Base-by-base conservation (phyloP, 768 basidiomycete species). In the Amanita jacksonii region DNA sequence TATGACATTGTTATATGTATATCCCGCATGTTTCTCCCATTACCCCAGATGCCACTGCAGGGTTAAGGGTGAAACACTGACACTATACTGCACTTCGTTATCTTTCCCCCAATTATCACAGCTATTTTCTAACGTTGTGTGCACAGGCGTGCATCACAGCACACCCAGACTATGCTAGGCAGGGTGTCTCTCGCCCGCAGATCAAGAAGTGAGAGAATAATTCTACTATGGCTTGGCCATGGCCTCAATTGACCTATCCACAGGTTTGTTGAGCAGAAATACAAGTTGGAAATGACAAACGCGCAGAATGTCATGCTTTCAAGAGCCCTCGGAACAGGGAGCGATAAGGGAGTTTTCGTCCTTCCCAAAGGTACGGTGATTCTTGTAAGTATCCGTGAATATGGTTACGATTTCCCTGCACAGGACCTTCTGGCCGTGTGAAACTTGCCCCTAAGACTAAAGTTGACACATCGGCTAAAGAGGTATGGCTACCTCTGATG, bases 181-280 rank as follows among this genome's bases (percentile, higher is more conserved):
- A 60, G 46, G 91, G 90, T 54, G 91, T 93, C 49, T 93, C 89
- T 52, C 81, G 93, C 38, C 86, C 81, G 43, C 76, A 81, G 56
- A 92, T 96, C 69, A 96, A 96, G 79, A 94, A 88, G 85, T 93
- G 69, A 47, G 54, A 50, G 43, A 45, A 49, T 38, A 32, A 19
- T 16, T 39, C 41, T 27, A 22, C 38, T 20, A 24, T 40, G 23
- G 7, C 45, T 45, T 38, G 38, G 39, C 34, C 46, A 43, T 41
- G 28, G 46, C 51, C 50, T 58, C 31, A 56, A 15, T 10, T 47
- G 18, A 49, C 50, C 41, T 43, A 35, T 22, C 40, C 22, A 8
- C 45, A 92, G 89, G 69, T 96, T 65, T 62, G 81, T 96, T 44
- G 89, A 90, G 64, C 70, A 75, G 46, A 78, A 72, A 54, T 96